Base-by-base conservation (phyloP, 164 flowering plant species). In the Stephania cephalantha region DNA sequence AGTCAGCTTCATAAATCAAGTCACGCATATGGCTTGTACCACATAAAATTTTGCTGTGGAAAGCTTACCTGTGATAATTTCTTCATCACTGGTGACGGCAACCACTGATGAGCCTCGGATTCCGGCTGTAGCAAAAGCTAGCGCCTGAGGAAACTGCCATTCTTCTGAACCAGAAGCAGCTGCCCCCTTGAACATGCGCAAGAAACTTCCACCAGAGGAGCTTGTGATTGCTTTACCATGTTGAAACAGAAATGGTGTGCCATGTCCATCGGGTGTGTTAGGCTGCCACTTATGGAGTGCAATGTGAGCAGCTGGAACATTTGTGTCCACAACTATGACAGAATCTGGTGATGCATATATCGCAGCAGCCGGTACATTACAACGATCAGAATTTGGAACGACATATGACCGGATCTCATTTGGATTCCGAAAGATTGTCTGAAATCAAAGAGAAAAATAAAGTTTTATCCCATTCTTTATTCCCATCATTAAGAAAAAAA, bases 231-330 rank as follows among this genome's bases (percentile, higher is more conserved):
- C 81, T 81, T 88, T 95, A 71, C 95, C 97, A 82, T 91, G 99
- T 70, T 93, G 94, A 82, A 95, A 95, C 63, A 93, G 90, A 80
- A 95, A 95, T 42, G 99, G 99, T 11, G 86, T 81, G 25, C 98
- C 98, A 77, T 91, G 92, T 46, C 97, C 98, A 89, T 95, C 98
- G 68, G 98, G 99, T 25, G 98, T 95, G 82, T 91, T 95, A 74
- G 99, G 97, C 78, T 95, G 99, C 99, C 99, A 95, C 78, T 90
- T 93, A 81, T 95, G 99, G 70, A 87, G 87, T 69, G 95, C 99
- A 80, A 95, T 79, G 81, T 86, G 94, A 42, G 94, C 96, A n/a
- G 96, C 98, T 25, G 99, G 99, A 66, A 89, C 98, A 86, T 90
- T 87, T 69, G 80, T 77, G 77, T 95, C 96, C 78, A 87, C 98